Conservation (phyloP, 2,329 filamentous ascomycete genomes). For the Trichoderma arundinaceum region DNA sequence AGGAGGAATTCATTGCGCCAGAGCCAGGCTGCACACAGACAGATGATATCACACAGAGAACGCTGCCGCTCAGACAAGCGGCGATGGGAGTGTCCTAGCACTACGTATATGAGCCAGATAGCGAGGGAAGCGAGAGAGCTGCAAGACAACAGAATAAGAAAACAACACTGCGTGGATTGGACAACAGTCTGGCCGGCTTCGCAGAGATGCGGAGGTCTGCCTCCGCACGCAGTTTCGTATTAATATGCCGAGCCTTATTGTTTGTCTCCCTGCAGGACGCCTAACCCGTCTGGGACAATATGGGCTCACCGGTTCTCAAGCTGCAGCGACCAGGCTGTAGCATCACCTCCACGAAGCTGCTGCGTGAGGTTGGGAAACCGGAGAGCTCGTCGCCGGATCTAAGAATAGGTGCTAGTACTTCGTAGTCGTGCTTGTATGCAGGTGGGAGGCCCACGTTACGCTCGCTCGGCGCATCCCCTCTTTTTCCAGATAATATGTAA, state of each 20-base stretch:
- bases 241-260: neutral
- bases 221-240: neutral
- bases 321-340: neutral
- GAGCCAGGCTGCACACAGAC: neutral
- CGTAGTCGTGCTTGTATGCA: too few species aligned
- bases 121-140: neutral
- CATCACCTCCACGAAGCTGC: neutral
- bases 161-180: neutral
- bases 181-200: neutral
- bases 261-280: neutral
- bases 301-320: neutral
- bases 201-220: neutral
- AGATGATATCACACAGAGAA: neutral
- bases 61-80: neutral
- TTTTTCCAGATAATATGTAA: slow-evolving; percentile 1
- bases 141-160: neutral
- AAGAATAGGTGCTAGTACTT: too few species aligned
- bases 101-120: neutral
- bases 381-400: neutral
- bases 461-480: neutral
- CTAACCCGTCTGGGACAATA: neutral
- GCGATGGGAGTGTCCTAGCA: neutral
- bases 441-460: neutral
- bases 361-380: neutral
- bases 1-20: neutral